Evolutionary conservation across 495 filamentous ascomycete genomes (phyloP).

Genomic region (Penicillium canariense): DNA sequence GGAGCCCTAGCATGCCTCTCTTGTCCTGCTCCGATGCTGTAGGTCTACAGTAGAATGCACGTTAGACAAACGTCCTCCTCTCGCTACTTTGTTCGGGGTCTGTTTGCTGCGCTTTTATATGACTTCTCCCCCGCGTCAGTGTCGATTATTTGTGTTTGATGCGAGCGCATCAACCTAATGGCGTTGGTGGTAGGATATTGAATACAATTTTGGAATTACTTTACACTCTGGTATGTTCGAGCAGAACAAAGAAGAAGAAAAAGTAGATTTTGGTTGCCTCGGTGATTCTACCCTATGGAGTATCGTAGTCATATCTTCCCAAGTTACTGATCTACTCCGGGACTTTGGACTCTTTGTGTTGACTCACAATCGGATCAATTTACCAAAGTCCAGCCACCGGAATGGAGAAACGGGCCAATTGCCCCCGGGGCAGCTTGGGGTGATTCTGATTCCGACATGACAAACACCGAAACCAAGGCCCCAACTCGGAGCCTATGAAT

Average conservation of each 20-base stretch:
- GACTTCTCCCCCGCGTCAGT: slow-evolving; percentile 5
- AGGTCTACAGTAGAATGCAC: too few species aligned
- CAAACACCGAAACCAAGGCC: neutral
- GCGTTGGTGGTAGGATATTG: neutral
- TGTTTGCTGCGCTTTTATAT: slow-evolving; percentile 1
- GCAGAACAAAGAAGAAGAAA: too few species aligned
- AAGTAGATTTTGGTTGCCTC: too few species aligned
- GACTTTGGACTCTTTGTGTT: too few species aligned
- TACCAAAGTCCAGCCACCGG: too few species aligned
- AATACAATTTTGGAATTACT: neutral
- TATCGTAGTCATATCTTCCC: too few species aligned
- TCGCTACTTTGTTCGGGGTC: slow-evolving; percentile 5
- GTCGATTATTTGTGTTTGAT: neutral
- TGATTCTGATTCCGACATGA: neutral
- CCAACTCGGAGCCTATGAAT: neutral
- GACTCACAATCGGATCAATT: too few species aligned
- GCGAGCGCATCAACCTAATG: too few species aligned
- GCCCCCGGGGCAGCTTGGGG: neutral
- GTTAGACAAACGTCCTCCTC: slow-evolving; percentile 7
- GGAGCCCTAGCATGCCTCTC: slow-evolving; percentile 25
- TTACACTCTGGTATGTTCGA: too few species aligned
- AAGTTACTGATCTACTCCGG: too few species aligned
- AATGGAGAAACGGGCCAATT: too few species aligned
- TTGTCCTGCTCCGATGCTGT: slow-evolving; percentile 17
- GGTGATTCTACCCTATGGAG: too few species aligned